Percentiles rank a stretch among this genome's conserved stretches.
phyloP scores from a whole-genome alignment of 2,329 filamentous ascomycete genomes.

The Stromatinia cepivora region DNA sequence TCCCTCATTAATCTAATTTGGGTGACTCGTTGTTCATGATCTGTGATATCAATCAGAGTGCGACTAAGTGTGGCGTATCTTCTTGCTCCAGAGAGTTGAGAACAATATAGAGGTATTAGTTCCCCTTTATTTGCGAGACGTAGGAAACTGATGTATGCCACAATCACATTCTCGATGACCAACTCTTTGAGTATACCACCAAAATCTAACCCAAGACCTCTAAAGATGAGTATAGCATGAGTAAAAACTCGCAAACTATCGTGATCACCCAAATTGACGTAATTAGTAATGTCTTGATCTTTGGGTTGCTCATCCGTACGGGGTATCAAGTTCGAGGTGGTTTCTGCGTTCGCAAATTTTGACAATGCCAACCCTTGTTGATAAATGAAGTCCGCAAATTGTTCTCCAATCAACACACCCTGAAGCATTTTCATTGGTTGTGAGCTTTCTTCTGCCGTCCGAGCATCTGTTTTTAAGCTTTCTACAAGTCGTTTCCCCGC shows the following conservation, averaged over 20 bases:
- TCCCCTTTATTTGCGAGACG: conserved; percentile 71
- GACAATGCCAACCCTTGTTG: conserved; percentile 58
- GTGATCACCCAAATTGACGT: conserved; percentile 57
- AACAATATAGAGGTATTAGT: conserved; percentile 84
- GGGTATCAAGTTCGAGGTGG: conserved; percentile 48
- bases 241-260: conserved; percentile 67
- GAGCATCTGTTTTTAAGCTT: conserved; percentile 56
- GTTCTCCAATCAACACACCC: conserved; percentile 69
- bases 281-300: conserved; percentile 47
- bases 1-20: conserved; percentile 74
- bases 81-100: conserved; percentile 66
- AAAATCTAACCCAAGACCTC: conserved; percentile 54
- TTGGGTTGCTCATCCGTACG: conserved; percentile 43
- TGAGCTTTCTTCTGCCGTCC: conserved; percentile 58
- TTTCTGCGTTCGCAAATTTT: conserved; percentile 48
- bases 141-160: conserved; percentile 79
- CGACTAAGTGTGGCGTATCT: conserved; percentile 71
- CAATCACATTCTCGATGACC: conserved; percentile 68
- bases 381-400: conserved; percentile 57
- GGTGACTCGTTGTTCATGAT: conserved; percentile 62
- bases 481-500: conserved; percentile 61
- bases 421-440: conserved; percentile 74
- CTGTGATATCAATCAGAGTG: conserved; percentile 72
- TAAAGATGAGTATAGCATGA: conserved; percentile 70
- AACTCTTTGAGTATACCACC: conserved; percentile 44